Base-by-base conservation (phyloP, 176 grass and related monocot species). In the Avena atlantica region DNA sequence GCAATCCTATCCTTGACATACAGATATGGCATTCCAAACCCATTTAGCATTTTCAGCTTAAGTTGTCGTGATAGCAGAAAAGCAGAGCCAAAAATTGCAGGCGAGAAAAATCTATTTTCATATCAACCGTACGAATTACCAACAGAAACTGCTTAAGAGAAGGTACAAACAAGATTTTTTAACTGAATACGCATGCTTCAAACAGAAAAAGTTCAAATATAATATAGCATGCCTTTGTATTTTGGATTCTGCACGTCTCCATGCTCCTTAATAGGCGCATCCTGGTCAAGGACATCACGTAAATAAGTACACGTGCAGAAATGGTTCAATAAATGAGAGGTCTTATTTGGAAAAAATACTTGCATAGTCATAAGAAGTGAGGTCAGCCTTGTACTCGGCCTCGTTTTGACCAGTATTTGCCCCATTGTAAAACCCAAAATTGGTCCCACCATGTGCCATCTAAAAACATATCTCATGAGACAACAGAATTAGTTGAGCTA, bases 391-490 rank as follows among this genome's bases (percentile, higher is more conserved):
- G 83, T 98, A 98, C 81, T 93, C 90, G 55, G 82, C 92, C 92
- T 95, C 96, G 85, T 85, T 89, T 86, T 95, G 89, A 80, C 89
- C 96, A 84, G 96, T 98, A 89, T 98, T 98, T 85, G 96, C 96
- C 88, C 96, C 96, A 95, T 36, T 98, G 62, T 94, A 88, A 91
- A 95, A 94, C 69, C 92, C 92, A 91, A 98, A 98, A 87, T 98
- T 98, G 10, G 93, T 98, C 84, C 96, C 96, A 84, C 96, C 93
- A 92, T 98, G 96, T 78, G 96, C 93, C 96, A 98, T 98, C 96
- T 98, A 86, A 61, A 89, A 40, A 93, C 11, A 83, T 70, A 91
- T 73, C 66, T 84, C 81, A 27, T 79, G 64, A 89, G 66, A 69
- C 85, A 76, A 90, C 9, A 64, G 2, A 90, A 67, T 79, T 77